Evolutionary conservation across 257 asterid species (phyloP).

Genomic region (Forsythia suspensa): DNA sequence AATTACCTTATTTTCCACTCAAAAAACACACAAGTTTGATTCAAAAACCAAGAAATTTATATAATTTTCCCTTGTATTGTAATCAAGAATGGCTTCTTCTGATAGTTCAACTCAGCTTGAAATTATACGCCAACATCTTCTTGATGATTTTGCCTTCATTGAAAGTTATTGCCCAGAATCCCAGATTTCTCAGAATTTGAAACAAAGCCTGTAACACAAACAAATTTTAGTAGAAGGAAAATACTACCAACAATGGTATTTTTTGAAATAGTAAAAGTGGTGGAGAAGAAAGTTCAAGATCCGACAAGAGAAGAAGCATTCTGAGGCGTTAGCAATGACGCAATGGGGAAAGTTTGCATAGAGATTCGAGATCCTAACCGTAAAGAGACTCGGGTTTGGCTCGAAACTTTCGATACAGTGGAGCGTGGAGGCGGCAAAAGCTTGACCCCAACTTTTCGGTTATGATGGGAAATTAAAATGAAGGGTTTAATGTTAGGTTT

Average conservation of each 20-base stretch:
- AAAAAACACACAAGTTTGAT: not conserved
- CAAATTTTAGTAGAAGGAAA: slow-evolving; percentile 3
- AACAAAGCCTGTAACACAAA: slow-evolving; percentile 22
- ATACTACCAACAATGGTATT: not conserved
- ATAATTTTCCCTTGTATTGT: no score
- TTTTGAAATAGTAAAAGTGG: not conserved
- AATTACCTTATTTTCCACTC: no score
- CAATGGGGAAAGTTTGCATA: slow-evolving; percentile 77
- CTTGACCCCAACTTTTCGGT: slow-evolving; percentile 16
- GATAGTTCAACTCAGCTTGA: slow-evolving; percentile 59
- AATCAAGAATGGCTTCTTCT: slow-evolving; percentile 41
- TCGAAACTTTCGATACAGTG: slow-evolving; percentile 66
- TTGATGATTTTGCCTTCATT: slow-evolving; percentile 56
- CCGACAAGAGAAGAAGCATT: slow-evolving; percentile 46
- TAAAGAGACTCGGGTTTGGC: slow-evolving; percentile 69
- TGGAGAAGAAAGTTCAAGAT: slow-evolving; percentile 16
- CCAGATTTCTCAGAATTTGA: slow-evolving; percentile 43
- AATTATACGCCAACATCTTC: slow-evolving; percentile 70
- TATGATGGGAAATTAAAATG: no score
- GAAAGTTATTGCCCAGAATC: slow-evolving; percentile 38
- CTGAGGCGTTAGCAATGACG: slow-evolving; percentile 62
- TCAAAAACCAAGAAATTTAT: no score
- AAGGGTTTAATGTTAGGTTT: no score
- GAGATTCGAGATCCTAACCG: slow-evolving; percentile 75
- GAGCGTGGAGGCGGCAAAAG: slow-evolving; percentile 57